These are phyloP conservation scores for Astrothelium subdiscretum DNA, from an alignment of 495 filamentous ascomycete species.

Conservation along the genomic window DNA sequence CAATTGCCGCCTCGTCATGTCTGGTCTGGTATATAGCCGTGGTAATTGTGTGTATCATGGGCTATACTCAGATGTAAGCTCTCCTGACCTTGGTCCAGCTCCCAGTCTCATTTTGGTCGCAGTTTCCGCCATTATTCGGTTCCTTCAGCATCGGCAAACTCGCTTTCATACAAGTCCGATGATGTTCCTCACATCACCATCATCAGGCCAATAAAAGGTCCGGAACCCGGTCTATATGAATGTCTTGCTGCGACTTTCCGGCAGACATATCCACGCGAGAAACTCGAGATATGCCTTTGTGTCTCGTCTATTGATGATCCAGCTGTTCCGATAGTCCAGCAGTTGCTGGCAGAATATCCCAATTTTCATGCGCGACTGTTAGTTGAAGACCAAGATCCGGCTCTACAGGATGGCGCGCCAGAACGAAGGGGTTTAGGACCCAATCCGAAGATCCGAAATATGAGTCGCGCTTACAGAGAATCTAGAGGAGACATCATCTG, in stretches of 20 bases:
- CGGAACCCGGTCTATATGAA: slow-evolving; percentile 82
- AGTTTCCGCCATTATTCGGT: slow-evolving; percentile 33
- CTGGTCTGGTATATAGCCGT: slow-evolving; percentile 50
- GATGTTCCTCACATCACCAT: slow-evolving; percentile 73
- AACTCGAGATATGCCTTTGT: slow-evolving; percentile 74
- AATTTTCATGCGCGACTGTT: slow-evolving; percentile 60
- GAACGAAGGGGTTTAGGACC: slow-evolving; percentile 49
- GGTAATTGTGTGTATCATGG: slow-evolving; percentile 43
- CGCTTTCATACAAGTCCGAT: slow-evolving; percentile 22
- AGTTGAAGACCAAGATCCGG: slow-evolving; percentile 81
- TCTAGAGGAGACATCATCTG: slow-evolving; percentile 85
- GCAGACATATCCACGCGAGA: slow-evolving; percentile 66
- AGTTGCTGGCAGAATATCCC: slow-evolving; percentile 59
- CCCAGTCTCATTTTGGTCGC: neutral
- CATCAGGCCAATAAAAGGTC: slow-evolving; percentile 86
- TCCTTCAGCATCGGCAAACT: slow-evolving; percentile 13
- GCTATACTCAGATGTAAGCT: slow-evolving; percentile 49
- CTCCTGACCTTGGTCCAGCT: slow-evolving; percentile 4
- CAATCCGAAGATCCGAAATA: slow-evolving; percentile 96
- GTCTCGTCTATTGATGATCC: slow-evolving; percentile 68
- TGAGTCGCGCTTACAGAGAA: slow-evolving; percentile 91
- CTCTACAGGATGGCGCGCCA: slow-evolving; percentile 38
- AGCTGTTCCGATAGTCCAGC: slow-evolving; percentile 59
- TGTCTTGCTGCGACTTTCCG: slow-evolving; percentile 85
- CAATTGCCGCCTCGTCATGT: slow-evolving; percentile 21